Evolutionary conservation across 208 protist species (phyloP), one percentile per base, ranked within the genome.

Genomic region (Acanthamoeba sp.): DNA sequence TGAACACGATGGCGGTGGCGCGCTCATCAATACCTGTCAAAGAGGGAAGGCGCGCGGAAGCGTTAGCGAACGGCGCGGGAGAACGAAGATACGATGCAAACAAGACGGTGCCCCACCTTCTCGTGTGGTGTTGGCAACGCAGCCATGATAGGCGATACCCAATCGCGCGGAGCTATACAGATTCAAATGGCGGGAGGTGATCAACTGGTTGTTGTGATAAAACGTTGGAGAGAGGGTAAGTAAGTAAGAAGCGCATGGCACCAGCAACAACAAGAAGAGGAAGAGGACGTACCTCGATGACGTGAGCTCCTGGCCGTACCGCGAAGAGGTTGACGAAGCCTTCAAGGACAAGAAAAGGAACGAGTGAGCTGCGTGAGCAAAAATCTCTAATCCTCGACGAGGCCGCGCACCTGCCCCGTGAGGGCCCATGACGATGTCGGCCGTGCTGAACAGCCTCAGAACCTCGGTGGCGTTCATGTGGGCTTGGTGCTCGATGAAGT

Each of bases 291-390:
- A 92, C 87, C 87, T 92, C 87, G 42, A 92, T 48, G 38, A 92
- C 87, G 62, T 92, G 87, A 3, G 57, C 59, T 12, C 87, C 57
- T 76, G 87, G 57, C 22, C 87, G 34, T 34, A 32, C 40, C 1
- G 87, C 87, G 66, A 92, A 92, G n/a, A 78, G 38, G 59, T 92
- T 69, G 38, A 76, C 29, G 40, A 92, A 92, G 5, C 87, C 87
- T 48, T 29, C 22, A 69, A 36, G 27, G 20, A 2, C 12, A 36
- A 55, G 48, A 55, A 55, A 16, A 55, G 16, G 48, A 55, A 69
- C 29, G 62, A 69, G 9, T 29, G 12, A 52, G 48, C 48, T 52
- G 1, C 5, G 32, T 80, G 34, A 27, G 38, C 6, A 36, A 48
- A 48, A 45, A 50, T 76, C 66, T 36, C 0, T 12, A 29, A 6